Evolutionary conservation across 2,329 filamentous ascomycete species (phyloP), one percentile per base, ranked within the genome.

Genomic region (Rutstroemia sp.): DNA sequence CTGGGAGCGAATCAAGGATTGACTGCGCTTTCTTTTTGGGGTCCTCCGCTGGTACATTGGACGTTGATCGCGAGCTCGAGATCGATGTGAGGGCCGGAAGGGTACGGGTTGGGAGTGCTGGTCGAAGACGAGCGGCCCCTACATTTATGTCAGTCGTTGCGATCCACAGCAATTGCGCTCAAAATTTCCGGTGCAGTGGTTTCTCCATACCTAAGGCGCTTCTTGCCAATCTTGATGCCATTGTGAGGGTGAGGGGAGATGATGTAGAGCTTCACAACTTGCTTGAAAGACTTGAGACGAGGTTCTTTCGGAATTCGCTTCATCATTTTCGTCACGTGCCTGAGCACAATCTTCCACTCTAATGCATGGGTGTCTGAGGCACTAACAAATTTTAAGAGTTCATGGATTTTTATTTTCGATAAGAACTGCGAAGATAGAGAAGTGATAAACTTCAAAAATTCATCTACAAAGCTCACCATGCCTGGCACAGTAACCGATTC

Each of bases 21-120:
- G 91, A 95, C 79, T 95, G 88, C 59, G 94, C 94, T 84, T 95
- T 96, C 79, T 88, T 89, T 82, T 96, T 92, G 72, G 95, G 92
- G 70, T 96, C 90, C 75, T 94, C 85, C 68, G 85, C 75, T 61
- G 92, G 90, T 56, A 92, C 83, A 73, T 85, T 87, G 71, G 90
- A 92, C 73, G 83, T 80, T 73, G 83, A 80, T 72, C 90, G 87
- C 71, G 74, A 69, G 64, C 77, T 79, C 66, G 85, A 81, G 71
- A 88, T 73, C 69, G 84, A 81, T 66, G 84, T 79, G 76, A 92
- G 74, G 72, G 88, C 84, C 75, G 90, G 88, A 71, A 92, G 76
- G 71, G 82, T 77, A 75, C 87, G 86, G 77, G 85, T 77, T 77
- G 86, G 80, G 74, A 95, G 77, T 72, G 85, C 82, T 73, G 88